These are phyloP conservation scores for Trifolium fragiferum DNA, from an alignment of 306 rosid species.

Conservation along the genomic window DNA sequence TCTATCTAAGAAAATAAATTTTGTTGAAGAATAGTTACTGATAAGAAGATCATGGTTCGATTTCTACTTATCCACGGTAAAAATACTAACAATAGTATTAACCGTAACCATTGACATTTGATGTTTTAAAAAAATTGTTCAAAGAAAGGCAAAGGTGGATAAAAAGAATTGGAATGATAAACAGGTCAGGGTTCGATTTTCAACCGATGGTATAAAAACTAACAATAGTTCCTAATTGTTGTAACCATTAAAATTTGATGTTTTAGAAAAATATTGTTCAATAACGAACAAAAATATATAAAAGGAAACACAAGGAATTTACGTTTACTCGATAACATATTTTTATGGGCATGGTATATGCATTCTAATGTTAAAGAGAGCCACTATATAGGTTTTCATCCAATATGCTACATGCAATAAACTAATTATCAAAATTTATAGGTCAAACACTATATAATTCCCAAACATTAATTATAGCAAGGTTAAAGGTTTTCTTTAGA, in stretches of 20 bases:
- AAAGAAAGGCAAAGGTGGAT: too few relatives aligned
- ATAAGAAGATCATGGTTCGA: too few relatives aligned
- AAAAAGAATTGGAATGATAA: too few relatives aligned
- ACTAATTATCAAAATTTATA: conserved; percentile 39
- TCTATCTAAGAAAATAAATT: background rate
- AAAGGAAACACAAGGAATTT: conserved; percentile 16
- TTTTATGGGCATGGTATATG: conserved; percentile 3
- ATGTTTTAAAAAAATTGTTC: background rate
- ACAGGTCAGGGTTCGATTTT: too few relatives aligned
- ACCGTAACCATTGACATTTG: too few relatives aligned
- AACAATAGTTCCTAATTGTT: too few relatives aligned
- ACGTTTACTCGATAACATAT: background rate
- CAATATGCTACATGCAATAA: conserved; percentile 13
- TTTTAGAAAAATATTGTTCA: background rate
- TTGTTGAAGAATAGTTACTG: too few relatives aligned
- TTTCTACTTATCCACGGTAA: too few relatives aligned
- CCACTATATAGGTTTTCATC: conserved; percentile 2
- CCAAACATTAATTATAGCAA: conserved; percentile 24
- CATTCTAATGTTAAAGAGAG: background rate
- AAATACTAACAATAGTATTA: too few relatives aligned
- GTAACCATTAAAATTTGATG: too few relatives aligned
- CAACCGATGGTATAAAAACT: too few relatives aligned
- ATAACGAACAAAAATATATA: conserved; percentile 16
- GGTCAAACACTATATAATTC: conserved; percentile 46
- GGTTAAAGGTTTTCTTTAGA: background rate